A percentile compares a stretch with the other conserved stretches of the same genome.
Evolutionary conservation across 257 asterid species (phyloP).

Genomic region (Solanum chiquidenum): DNA sequence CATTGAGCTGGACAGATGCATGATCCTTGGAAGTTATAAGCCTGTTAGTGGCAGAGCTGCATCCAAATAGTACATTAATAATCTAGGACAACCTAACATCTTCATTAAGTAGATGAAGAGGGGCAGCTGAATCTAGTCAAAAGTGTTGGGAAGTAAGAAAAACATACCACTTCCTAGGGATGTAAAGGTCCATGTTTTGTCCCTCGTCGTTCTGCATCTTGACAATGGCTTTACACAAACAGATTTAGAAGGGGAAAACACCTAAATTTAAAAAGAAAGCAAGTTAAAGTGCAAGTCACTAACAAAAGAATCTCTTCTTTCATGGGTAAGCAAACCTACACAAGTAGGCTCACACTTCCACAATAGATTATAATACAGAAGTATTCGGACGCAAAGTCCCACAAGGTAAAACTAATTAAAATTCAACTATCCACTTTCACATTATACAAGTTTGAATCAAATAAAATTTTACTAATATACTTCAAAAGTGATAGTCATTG

Average conservation of each 20-base stretch:
- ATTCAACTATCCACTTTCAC: neutral
- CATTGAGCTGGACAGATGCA: constrained; percentile 75
- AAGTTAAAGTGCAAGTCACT: neutral
- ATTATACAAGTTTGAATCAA: neutral
- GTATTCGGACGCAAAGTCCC: neutral
- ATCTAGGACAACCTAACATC: neutral
- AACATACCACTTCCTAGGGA: constrained; percentile 59
- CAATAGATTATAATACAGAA: neutral
- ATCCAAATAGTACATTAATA: neutral
- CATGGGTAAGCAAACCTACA: neutral
- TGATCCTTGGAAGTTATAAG: constrained; percentile 89
- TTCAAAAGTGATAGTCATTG: neutral
- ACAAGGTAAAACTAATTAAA: neutral
- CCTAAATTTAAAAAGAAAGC: neutral
- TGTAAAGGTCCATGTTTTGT: constrained; percentile 60
- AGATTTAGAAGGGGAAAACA: neutral
- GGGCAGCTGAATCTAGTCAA: neutral
- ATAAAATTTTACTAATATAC: neutral
- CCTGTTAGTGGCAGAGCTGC: constrained; percentile 87
- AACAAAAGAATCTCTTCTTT: neutral
- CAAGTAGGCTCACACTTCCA: neutral
- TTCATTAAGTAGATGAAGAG: neutral
- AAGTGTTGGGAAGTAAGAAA: neutral
- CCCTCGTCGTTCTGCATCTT: constrained; percentile 75
- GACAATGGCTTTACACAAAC: neutral